A percentile compares a stretch with the other conserved stretches of the same genome.
These are phyloP conservation scores for Rhizomucor pusillus DNA, from an alignment of 371 early-diverging fungal species.

Conservation along the genomic window DNA sequence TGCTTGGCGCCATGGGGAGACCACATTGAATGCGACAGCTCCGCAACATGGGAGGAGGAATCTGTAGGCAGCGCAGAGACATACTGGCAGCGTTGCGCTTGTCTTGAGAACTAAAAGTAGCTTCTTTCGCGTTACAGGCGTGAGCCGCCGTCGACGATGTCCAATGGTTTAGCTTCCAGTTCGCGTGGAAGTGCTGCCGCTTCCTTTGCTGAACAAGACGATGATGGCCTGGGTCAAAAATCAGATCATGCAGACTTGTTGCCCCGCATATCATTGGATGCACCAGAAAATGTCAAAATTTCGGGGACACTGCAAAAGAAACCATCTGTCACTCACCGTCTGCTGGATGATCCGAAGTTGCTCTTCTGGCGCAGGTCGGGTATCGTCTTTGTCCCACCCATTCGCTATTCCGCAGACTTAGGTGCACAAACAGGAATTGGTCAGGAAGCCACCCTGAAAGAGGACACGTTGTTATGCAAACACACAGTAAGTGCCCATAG, in stretches of 20 bases:
- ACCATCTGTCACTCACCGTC: too few relatives aligned
- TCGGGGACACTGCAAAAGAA: slow-evolving; percentile 12
- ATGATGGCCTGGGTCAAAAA: neutral
- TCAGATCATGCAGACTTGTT: neutral
- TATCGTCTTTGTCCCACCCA: slow-evolving; percentile 17
- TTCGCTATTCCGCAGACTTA: neutral
- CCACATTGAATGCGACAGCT: neutral
- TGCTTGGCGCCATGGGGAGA: slow-evolving; percentile 17
- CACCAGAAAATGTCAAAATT: neutral
- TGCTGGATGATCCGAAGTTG: too few relatives aligned
- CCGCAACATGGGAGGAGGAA: neutral
- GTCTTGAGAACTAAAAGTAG: too few relatives aligned
- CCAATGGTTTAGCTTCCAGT: too few relatives aligned
- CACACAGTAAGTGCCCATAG: slow-evolving; percentile 10
- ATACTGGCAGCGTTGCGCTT: too few relatives aligned
- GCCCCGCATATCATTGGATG: too few relatives aligned
- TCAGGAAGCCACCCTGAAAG: slow-evolving; percentile 15
- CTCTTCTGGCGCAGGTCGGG: slow-evolving; percentile 15
- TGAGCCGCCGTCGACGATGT: too few relatives aligned
- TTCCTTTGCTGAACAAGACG: too few relatives aligned
- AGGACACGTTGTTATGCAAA: slow-evolving; percentile 27
- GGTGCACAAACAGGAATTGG: neutral
- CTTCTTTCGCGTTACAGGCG: too few relatives aligned
- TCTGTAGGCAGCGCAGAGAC: too few relatives aligned
- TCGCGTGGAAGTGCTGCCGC: neutral